Conservation (phyloP, 768 basidiomycete genomes). For the Russula griseocarnosa region DNA sequence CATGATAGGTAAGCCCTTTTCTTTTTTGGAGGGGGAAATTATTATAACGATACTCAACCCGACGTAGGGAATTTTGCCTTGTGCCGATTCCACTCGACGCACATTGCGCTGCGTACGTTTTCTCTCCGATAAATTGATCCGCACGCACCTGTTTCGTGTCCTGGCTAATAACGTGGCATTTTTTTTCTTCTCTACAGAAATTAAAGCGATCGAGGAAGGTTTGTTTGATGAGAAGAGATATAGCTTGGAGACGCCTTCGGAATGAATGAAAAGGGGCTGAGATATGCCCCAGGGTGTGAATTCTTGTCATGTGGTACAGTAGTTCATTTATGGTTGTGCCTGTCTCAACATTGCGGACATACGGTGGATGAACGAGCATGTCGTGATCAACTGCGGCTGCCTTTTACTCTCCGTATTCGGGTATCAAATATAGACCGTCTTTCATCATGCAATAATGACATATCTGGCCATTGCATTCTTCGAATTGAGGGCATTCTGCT, state of each 20-base stretch:
- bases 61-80: constrained; percentile 51
- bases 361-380: not conserved
- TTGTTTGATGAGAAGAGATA: constrained; percentile 37
- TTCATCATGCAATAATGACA: constrained; percentile 5
- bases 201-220: constrained; percentile 61
- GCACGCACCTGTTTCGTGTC: not conserved
- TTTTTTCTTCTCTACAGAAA: constrained; percentile 43
- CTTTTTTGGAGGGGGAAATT: not conserved
- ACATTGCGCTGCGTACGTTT: constrained; percentile 58
- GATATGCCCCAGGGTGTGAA: not conserved
- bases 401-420: not conserved
- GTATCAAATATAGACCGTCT: too few species aligned
- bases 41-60: not conserved
- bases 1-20: constrained; percentile 48
- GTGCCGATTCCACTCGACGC: constrained; percentile 65
- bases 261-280: not conserved
- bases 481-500: too few species aligned
- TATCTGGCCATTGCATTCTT: not conserved
- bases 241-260: constrained; percentile 20
- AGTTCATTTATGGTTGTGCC: not conserved
- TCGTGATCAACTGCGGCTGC: not conserved
- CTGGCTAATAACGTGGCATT: not conserved
- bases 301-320: not conserved
- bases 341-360: constrained; percentile 1
- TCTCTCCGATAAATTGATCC: not conserved